Base-by-base conservation (phyloP, 768 basidiomycete genomes). In the Agrocybe chaxingu region DNA sequence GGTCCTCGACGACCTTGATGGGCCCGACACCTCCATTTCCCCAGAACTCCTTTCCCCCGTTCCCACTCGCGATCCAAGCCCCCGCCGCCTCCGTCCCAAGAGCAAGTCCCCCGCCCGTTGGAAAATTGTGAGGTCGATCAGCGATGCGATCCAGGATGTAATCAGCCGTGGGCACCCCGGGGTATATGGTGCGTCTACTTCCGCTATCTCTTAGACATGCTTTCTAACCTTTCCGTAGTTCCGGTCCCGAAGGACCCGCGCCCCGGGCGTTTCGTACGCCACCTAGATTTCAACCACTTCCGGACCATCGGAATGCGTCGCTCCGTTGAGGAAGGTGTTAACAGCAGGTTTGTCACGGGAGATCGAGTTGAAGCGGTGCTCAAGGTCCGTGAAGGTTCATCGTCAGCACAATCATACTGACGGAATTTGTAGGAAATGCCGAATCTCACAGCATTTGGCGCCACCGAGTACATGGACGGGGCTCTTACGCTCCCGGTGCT, bases 391-490 rank as follows among this genome's bases (percentile, higher is more conserved):
- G 8, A 13, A 29, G 5, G 24, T 40, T 48, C 19, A 42, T 55
- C 31, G 47, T 54, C 37, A 29, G 48, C 29, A 42, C 34, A 34
- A 45, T 55, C 33, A 36, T 52, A 48, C 61, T 49, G 45, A 51
- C 29, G 40, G 34, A 32, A 40, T 42, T 57, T 54, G 19, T 62
- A 95, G 92, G 92, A 96, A 78, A 84, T 87, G 70, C 91, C 92
- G 0, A 93, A 93, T 56, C 72, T 98, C 8, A 75, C 75, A 12
- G 78, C 84, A 7, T 92, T 99, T 56, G 95, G 95, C n/a, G 94
- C 92, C 4, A 98, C 96, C 2, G 96, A 99, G 66, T 99, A 98
- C 65, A 98, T 99, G 91, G 96, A 99, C 57, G 87, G 90, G 3
- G 87, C 96, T 0, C 75, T 99, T 37, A 90, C 87, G 9, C 72